Evolutionary conservation across 768 basidiomycete species (phyloP).

Genomic region (Filobasidium wieringae): DNA sequence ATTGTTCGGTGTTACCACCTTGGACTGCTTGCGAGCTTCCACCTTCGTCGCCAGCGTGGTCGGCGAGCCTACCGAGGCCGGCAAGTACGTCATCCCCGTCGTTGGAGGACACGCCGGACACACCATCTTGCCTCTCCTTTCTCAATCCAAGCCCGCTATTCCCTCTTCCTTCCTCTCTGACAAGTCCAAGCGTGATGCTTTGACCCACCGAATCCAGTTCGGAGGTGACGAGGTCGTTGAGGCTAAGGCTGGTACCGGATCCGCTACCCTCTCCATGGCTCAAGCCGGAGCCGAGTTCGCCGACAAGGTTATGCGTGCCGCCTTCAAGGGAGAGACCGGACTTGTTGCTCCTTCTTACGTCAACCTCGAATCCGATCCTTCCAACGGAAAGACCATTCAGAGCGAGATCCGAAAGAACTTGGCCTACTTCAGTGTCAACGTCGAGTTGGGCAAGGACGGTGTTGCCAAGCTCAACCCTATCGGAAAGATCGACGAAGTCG

Average conservation of each 20-base stretch:
- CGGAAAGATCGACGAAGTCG: constrained; percentile 64
- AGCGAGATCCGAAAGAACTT: constrained; percentile 78
- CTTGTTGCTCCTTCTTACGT: constrained; percentile 64
- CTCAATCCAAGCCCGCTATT: constrained; percentile 60
- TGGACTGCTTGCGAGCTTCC: constrained; percentile 95
- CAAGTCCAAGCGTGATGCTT: constrained; percentile 56
- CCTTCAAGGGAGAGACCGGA: constrained; percentile 55
- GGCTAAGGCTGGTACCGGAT: constrained; percentile 87
- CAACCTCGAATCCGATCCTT: constrained; percentile 70
- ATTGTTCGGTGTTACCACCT: constrained; percentile 92
- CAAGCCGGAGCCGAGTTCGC: constrained; percentile 60
- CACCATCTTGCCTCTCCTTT: constrained; percentile 87
- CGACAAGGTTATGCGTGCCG: constrained; percentile 49
- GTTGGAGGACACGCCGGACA: constrained; percentile 90
- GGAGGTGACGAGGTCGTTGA: constrained; percentile 97
- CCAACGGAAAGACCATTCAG: constrained; percentile 52
- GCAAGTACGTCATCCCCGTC: constrained; percentile 67
- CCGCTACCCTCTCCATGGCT: constrained; percentile 86
- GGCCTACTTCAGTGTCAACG: constrained; percentile 85
- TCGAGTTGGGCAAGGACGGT: constrained; percentile 87
- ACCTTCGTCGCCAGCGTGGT: constrained; percentile 73
- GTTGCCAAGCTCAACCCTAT: constrained; percentile 84
- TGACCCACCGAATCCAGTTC: constrained; percentile 80
- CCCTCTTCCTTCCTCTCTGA: constrained; percentile 26
- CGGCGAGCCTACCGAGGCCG: constrained; percentile 40